Evolutionary conservation across 2,329 filamentous ascomycete species (phyloP).

Genomic region (Penicillium sp.): DNA sequence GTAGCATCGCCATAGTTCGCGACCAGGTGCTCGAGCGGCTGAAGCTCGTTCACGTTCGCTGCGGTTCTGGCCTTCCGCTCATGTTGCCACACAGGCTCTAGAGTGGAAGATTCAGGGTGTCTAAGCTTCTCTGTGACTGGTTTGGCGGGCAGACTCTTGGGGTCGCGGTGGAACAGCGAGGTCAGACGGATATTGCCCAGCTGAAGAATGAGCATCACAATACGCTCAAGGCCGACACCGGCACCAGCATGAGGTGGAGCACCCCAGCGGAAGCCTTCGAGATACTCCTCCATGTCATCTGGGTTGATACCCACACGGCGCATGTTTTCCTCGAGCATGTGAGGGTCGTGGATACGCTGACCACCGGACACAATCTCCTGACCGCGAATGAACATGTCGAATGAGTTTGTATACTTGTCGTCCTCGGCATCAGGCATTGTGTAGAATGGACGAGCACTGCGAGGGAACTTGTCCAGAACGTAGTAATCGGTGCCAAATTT

Average conservation of each 20-base stretch:
- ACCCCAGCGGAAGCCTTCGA: conserved; percentile 84
- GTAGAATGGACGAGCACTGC: conserved; percentile 83
- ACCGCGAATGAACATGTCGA: conserved; percentile 90
- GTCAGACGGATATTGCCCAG: conserved; percentile 88
- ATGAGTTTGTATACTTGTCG: conserved; percentile 78
- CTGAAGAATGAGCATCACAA: conserved; percentile 81
- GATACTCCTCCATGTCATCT: conserved; percentile 84
- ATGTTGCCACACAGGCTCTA: conserved; percentile 64
- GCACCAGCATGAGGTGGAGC: conserved; percentile 87
- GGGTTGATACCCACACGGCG: conserved; percentile 72
- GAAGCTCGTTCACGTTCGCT: conserved; percentile 57
- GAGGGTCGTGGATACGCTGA: conserved; percentile 84
- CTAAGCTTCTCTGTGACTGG: conserved; percentile 66
- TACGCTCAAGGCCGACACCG: conserved; percentile 85
- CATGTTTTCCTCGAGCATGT: conserved; percentile 76
- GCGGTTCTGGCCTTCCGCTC: conserved; percentile 42
- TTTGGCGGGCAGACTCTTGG: conserved; percentile 76
- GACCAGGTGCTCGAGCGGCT: conserved; percentile 81
- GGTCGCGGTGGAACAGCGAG: conserved; percentile 83
- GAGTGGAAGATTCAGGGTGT: conserved; percentile 84
- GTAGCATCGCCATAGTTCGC: conserved; percentile 94
- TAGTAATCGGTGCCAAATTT: conserved; percentile 91
- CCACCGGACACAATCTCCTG: conserved; percentile 92
- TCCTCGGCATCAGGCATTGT: conserved; percentile 80
- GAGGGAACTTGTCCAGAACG: conserved; percentile 89